Evolutionary conservation across 2,329 filamentous ascomycete species (phyloP), one percentile per base, ranked within the genome.

Genomic region (Pyricularia sp.): DNA sequence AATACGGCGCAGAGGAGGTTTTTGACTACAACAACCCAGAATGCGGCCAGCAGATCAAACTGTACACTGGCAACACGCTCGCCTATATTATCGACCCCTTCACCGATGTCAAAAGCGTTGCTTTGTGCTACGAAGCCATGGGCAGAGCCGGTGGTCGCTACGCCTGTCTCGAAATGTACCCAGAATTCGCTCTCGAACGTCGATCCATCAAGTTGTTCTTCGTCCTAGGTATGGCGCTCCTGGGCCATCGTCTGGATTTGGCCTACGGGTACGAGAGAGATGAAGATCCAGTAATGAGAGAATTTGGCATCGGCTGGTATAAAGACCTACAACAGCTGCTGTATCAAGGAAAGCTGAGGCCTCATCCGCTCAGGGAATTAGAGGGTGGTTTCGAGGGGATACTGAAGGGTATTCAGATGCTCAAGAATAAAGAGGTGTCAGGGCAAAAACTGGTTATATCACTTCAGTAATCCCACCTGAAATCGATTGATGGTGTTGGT

Each of bases 41-140:
- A 9, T 73, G 72, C 58, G 72, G 69, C 67, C 64, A 68, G 59
- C 72, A 84, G 70, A 86, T 87, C 74, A 78, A 79, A 42, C 75
- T 78, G 61, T 77, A 77, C 67, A 83, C 82, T 11, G 76, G 80
- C 3, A 78, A 83, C 74, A 75, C 74, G 33, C 76, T 87, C 3
- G 74, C 74, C 17, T 74, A 82, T 30, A 83, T 76, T 4, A 79
- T 85, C 55, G 85, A 87, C 74, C 84, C 80, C 70, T 83, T 86
- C 68, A 75, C 79, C 36, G 79, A 81, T 71, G 75, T 75, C 26
- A 64, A 69, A 10, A 79, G 76, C 3, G 74, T 77, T 20, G 73
- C 75, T 23, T 80, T 82, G 70, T 80, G 78, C 73, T 78, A 79
- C 36, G 74, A 75, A 1, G 78, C 81, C 11, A 75, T 85, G 63